phyloP scores from a whole-genome alignment of 768 basidiomycete genomes.

The Dioszegia crocea region DNA sequence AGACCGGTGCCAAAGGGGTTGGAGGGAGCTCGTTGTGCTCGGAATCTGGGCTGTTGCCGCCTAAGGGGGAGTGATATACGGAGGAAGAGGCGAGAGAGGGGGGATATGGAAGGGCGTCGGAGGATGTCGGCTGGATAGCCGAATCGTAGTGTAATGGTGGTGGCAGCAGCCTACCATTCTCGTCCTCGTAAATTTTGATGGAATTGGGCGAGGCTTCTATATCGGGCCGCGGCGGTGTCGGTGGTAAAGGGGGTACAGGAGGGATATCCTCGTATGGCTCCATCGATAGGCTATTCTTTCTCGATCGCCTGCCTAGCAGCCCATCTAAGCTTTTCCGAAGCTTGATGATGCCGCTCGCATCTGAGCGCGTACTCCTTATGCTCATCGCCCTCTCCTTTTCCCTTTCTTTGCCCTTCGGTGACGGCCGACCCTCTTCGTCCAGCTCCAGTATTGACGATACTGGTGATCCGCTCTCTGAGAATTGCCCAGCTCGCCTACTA shows the following conservation, averaged over 20 bases:
- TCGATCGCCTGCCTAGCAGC: conserved; percentile 16
- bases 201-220: not conserved
- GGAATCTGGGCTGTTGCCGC: not conserved
- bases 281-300: conserved; percentile 8
- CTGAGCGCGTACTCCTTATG: conserved; percentile 24
- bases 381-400: conserved; percentile 40
- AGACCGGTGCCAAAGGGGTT: too few relatives aligned
- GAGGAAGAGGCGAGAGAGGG: conserved; percentile 1
- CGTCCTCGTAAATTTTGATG: not conserved
- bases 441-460: not conserved
- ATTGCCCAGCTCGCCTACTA: not conserved
- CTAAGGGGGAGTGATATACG: conserved; percentile 2
- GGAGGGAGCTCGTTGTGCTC: not conserved
- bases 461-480: not conserved
- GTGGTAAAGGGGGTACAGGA: conserved; percentile 2
- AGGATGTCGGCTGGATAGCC: not conserved
- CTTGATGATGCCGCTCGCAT: conserved; percentile 13
- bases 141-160: not conserved
- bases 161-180: not conserved
- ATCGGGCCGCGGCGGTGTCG: not conserved
- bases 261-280: conserved; percentile 4
- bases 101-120: not conserved
- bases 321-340: conserved; percentile 32
- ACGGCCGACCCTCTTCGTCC: conserved; percentile 4
- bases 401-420: conserved; percentile 16